phyloP scores from a whole-genome alignment of 106 monocot genomes.

The Dioscorea alata region DNA sequence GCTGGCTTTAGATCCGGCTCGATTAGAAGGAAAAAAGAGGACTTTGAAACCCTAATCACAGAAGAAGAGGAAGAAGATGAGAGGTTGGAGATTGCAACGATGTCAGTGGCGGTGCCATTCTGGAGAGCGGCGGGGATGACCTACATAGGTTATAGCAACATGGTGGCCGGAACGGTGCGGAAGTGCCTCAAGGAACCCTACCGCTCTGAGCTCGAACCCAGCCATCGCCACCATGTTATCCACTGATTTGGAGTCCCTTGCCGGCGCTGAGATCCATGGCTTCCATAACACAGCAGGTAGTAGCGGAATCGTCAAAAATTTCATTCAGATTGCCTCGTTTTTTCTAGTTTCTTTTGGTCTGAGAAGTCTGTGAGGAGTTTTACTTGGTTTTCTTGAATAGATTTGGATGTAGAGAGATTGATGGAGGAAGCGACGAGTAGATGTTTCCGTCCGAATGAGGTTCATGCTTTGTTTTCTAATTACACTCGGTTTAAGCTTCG shows the following conservation, averaged over 20 bases:
- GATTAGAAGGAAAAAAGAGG: no score
- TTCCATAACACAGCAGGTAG: conserved; percentile 31
- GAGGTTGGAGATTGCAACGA: conserved; percentile 3
- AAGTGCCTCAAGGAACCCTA: conserved; percentile 90
- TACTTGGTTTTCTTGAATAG: no score
- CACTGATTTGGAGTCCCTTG: conserved; percentile 6
- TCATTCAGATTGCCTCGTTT: not conserved
- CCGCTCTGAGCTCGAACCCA: conserved; percentile 78
- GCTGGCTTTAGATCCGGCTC: no score
- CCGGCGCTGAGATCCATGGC: conserved; percentile 31
- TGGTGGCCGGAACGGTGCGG: conserved; percentile 81
- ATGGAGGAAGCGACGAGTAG: no score
- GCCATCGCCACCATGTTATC: not conserved
- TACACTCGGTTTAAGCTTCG: no score
- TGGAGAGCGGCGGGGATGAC: conserved; percentile 97
- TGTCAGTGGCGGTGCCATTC: conserved; percentile 52
- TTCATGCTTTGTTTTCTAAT: no score
- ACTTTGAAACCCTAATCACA: not conserved
- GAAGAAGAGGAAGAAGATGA: conserved; percentile 2
- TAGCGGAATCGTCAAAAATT: not conserved
- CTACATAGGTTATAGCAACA: conserved; percentile 95
- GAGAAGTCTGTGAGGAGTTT: no score
- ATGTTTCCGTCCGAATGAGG: no score
- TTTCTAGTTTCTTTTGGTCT: not conserved
- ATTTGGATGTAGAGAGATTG: no score